Percentiles rank a stretch among this genome's conserved stretches.
Evolutionary conservation across 805 yeast genomes (phyloP).

Genomic region (Kuraishia cidri): DNA sequence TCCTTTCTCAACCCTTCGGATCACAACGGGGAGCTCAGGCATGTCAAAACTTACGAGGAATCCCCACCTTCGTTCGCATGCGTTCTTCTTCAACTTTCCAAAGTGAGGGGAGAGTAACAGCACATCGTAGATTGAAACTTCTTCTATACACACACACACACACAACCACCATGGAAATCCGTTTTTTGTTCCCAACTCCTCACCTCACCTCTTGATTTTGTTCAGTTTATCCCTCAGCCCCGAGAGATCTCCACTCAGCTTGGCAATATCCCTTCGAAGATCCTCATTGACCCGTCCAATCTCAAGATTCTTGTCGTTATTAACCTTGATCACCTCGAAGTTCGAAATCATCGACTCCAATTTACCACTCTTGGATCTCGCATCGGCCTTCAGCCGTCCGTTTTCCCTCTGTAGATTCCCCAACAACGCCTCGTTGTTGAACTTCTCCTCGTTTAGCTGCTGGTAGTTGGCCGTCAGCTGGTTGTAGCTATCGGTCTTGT

Average conservation of each 20-base stretch:
- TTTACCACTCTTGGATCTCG: conserved; percentile 7
- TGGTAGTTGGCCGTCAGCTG: conserved; percentile 20
- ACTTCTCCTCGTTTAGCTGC: conserved; percentile 22
- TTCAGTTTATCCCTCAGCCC: too few relatives aligned
- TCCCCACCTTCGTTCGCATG: too few relatives aligned
- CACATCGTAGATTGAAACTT: too few relatives aligned
- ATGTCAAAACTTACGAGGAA: too few relatives aligned
- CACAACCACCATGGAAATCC: too few relatives aligned
- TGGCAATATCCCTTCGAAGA: conserved; percentile 14
- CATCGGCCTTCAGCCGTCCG: conserved; percentile 8
- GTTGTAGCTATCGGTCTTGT: conserved; percentile 11
- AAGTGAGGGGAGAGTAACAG: too few relatives aligned
- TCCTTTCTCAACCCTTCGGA: too few relatives aligned
- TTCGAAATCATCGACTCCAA: conserved; percentile 15
- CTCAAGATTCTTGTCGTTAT: conserved; percentile 19
- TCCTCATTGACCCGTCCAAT: conserved; percentile 16
- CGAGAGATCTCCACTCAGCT: conserved; percentile 11
- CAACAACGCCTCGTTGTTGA: conserved; percentile 14
- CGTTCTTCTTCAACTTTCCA: too few relatives aligned
- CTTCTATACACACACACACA: too few relatives aligned
- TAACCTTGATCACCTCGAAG: conserved; percentile 20
- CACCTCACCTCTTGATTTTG: too few relatives aligned
- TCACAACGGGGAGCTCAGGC: too few relatives aligned
- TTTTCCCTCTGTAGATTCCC: conserved; percentile 11
- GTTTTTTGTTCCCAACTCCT: too few relatives aligned